These are phyloP conservation scores for Boletus rubroflammeus DNA, from an alignment of 768 basidiomycete species.

Conservation along the genomic window DNA sequence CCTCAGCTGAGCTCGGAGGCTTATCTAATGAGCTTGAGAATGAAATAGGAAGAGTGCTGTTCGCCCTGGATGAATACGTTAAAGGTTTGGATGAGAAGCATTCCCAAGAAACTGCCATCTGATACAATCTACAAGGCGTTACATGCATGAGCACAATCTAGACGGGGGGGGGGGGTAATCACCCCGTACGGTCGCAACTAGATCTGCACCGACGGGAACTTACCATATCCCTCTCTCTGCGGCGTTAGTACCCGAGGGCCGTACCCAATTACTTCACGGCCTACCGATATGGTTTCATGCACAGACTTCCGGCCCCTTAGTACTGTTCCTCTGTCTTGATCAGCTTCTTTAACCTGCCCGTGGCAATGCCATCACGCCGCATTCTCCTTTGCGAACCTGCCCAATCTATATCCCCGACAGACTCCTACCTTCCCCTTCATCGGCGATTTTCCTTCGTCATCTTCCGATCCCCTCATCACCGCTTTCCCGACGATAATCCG, in stretches of 20 bases:
- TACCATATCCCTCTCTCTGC: conserved; percentile 26
- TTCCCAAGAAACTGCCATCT: conserved; percentile 14
- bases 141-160: conserved; percentile 3
- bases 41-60: neutral
- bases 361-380: conserved; percentile 30
- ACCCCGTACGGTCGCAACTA: conserved; percentile 28
- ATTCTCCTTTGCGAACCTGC: conserved; percentile 24
- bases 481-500: conserved; percentile 22
- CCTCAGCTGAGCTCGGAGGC: conserved; percentile 25
- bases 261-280: conserved; percentile 31
- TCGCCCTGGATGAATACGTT: conserved; percentile 14
- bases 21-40: conserved; percentile 31
- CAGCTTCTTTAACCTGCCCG: conserved; percentile 31
- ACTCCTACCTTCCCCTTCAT: conserved; percentile 13
- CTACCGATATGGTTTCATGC: conserved; percentile 32
- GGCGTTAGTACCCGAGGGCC: conserved; percentile 33
- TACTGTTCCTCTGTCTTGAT: conserved; percentile 14
- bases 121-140: conserved; percentile 13
- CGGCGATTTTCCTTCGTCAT: conserved; percentile 28
- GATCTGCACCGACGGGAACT: conserved; percentile 27
- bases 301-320: conserved; percentile 30
- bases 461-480: conserved; percentile 29
- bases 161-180: conserved; percentile 17
- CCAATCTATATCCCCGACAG: conserved; percentile 31
- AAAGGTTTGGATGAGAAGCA: conserved; percentile 22